These are phyloP conservation scores for Colletotrichum limetticola DNA, from an alignment of 2,329 filamentous ascomycete genomes.

Conservation along the genomic window DNA sequence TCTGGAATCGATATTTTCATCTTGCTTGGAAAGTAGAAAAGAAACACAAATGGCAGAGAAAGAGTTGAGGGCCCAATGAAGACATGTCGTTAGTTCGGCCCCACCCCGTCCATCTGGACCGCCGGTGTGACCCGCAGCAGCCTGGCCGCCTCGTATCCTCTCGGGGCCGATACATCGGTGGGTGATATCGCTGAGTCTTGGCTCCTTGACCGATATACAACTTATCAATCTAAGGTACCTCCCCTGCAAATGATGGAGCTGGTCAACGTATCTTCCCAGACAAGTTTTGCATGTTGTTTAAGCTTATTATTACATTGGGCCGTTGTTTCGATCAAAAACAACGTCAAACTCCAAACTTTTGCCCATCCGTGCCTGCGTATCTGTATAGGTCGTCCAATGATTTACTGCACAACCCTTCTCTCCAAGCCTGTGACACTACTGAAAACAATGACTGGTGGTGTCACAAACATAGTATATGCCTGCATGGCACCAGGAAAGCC, in stretches of 20 bases:
- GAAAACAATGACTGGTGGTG: background rate
- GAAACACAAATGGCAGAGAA: background rate
- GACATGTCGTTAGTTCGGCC: slow-evolving; percentile 8
- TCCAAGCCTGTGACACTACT: background rate
- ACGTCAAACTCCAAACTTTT: slow-evolving; percentile 16
- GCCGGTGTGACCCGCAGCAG: background rate
- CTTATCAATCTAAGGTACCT: background rate
- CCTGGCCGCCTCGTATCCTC: background rate
- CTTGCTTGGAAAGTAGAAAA: background rate
- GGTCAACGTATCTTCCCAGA: background rate
- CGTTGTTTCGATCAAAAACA: background rate
- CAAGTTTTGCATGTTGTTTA: background rate
- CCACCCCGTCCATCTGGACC: background rate
- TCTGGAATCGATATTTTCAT: background rate
- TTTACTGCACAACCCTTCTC: background rate
- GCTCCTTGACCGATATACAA: background rate
- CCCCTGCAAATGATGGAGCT: background rate
- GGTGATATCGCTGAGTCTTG: background rate
- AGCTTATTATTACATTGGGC: background rate
- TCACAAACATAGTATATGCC: background rate
- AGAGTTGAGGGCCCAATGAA: no score
- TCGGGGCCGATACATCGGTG: slow-evolving; percentile 18
- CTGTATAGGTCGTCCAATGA: background rate
- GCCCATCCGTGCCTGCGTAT: background rate
- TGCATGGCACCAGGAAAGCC: background rate